Evolutionary conservation across 176 grass and related monocot genomes (phyloP), one percentile per base, ranked within the genome.

Genomic region (Oryza brachyantha): DNA sequence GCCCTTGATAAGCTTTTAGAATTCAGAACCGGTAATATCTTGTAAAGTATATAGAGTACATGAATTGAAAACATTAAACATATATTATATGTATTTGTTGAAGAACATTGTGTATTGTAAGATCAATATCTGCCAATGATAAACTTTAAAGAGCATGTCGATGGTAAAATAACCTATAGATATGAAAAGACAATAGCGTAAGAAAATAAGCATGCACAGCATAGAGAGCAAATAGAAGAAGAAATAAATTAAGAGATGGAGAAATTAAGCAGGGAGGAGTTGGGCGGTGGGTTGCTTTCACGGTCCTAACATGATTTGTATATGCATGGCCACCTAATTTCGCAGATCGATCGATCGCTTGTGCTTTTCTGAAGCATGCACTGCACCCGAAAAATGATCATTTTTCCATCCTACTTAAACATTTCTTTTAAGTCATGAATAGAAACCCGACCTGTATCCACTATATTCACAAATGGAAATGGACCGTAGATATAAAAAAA

Each of bases 231-330:
- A 14, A 48, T 13, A n/a, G 71, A 38, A 10, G 25, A 24, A 0
- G 7, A 32, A 60, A 3, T 0, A 0, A 37, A 6, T 17, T 19
- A 4, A 26, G 2, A 2, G 26, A 13, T 0, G 11, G 2, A 43
- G 43, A 12, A 2, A 13, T n/a, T n/a, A n/a, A n/a, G n/a, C n/a
- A n/a, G 31, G 10, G 10, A 0, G 19, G 57, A 64, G 75, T 66
- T 66, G 75, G 75, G 75, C 28, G 50, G 46, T 39, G 3, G 24
- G 28, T 78, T 50, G 75, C 41, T 78, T 64, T 78, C 75, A 2
- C 27, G 54, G 28, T 42, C 55, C 42, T 72, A 19, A 72, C 39
- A n/a, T n/a, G n/a, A n/a, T n/a, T 48, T 14, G 29, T 43, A 13
- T 43, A 6, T 4, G 19, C 16, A 19, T 3, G 42, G 10, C 64